These are phyloP conservation scores for Bretschneidera sinensis DNA, from an alignment of 345 rosid genomes.

Conservation along the genomic window DNA sequence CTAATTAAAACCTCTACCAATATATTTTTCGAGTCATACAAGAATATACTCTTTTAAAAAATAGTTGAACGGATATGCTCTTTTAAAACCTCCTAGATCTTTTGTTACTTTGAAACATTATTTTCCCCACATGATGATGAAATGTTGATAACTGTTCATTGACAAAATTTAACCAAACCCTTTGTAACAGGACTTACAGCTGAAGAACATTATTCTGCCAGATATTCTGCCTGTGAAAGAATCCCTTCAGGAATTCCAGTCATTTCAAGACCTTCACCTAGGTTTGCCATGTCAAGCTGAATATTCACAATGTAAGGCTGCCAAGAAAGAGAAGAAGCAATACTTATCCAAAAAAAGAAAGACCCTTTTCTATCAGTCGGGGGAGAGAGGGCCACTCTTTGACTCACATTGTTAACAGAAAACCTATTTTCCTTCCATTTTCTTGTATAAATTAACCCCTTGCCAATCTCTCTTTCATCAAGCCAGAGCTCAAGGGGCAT, in stretches of 20 bases:
- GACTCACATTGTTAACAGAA: constrained; percentile 16
- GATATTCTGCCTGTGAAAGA: constrained; percentile 72
- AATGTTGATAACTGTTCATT: neutral
- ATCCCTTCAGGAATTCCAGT: constrained; percentile 82
- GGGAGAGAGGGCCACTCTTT: neutral
- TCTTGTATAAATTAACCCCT: neutral
- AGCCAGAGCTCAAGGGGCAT: constrained; percentile 30
- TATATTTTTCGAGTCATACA: too few species aligned
- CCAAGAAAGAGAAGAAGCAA: constrained; percentile 20
- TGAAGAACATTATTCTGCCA: constrained; percentile 74
- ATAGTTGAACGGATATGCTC: too few species aligned
- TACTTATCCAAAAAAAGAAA: neutral
- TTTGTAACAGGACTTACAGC: constrained; percentile 41
- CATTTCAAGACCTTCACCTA: constrained; percentile 52
- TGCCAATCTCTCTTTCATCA: neutral
- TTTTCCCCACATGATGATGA: constrained; percentile 2
- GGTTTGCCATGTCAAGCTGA: constrained; percentile 25
- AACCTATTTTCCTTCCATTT: neutral
- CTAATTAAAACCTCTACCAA: too few species aligned
- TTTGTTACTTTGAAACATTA: neutral
- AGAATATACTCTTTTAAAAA: too few species aligned
- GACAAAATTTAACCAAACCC: constrained; percentile 4
- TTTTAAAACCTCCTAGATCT: neutral
- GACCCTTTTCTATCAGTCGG: neutral
- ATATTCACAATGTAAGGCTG: constrained; percentile 58